Conservation (phyloP, 2,329 filamentous ascomycete species). For the Zalaria sp. region DNA sequence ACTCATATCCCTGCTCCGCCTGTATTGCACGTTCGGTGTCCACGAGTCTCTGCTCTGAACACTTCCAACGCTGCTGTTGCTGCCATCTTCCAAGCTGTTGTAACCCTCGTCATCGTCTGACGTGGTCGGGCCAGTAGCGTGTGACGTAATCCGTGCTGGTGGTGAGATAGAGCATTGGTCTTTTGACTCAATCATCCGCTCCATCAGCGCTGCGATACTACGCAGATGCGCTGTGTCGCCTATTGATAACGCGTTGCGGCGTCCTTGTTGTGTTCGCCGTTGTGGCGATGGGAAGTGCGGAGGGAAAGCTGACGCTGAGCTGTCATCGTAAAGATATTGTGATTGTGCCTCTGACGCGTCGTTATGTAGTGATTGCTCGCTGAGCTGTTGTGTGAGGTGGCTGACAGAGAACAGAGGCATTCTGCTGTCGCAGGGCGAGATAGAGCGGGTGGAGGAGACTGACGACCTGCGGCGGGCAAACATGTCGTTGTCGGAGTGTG, state of each 20-base stretch:
- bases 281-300: constrained; percentile 11
- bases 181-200: constrained; percentile 21
- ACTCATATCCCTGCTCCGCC: constrained; percentile 3
- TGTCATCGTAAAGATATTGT: constrained; percentile 12
- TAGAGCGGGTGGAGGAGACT: constrained; percentile 17
- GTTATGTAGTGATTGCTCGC: constrained; percentile 19
- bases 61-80: constrained; percentile 3
- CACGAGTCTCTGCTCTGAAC: neutral
- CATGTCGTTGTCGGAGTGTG: constrained; percentile 13
- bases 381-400: constrained; percentile 20
- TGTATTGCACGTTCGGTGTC: constrained; percentile 1
- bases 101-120: constrained; percentile 6
- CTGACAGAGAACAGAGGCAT: constrained; percentile 13
- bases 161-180: constrained; percentile 19
- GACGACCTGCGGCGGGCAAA: constrained; percentile 12
- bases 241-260: constrained; percentile 20
- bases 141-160: constrained; percentile 1
- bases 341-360: constrained; percentile 6
- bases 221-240: constrained; percentile 20
- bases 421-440: constrained; percentile 9
- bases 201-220: constrained; percentile 22
- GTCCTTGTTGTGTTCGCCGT: constrained; percentile 18
- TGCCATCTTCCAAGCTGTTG: constrained; percentile 8
- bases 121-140: neutral
- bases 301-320: constrained; percentile 10